These are phyloP conservation scores for Keithomyces neogunnii DNA, from an alignment of 2,329 filamentous ascomycete genomes.

Conservation along the genomic window DNA sequence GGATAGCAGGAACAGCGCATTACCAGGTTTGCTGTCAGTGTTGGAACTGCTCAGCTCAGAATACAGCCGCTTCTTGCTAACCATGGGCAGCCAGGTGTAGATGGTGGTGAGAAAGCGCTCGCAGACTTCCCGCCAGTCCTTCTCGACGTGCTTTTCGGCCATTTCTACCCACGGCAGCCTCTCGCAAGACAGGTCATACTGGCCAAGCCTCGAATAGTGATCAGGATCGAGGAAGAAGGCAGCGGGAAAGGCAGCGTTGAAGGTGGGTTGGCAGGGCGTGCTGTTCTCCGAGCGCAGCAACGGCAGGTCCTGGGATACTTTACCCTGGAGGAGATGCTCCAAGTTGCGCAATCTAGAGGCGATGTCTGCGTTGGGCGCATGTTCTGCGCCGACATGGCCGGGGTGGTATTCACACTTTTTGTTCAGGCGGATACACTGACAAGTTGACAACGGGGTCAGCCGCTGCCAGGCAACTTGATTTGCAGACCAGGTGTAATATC, in stretches of 20 bases:
- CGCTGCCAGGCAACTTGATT: too few relatives aligned
- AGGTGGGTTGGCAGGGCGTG: not conserved
- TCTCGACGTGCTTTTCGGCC: not conserved
- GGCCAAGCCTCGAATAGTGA: constrained; percentile 1
- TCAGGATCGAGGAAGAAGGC: constrained; percentile 11
- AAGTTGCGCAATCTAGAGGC: not conserved
- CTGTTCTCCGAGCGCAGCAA: not conserved
- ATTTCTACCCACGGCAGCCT: constrained; percentile 2
- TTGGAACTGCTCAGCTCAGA: not conserved
- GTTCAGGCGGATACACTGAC: constrained; percentile 4
- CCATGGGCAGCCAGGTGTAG: constrained; percentile 11
- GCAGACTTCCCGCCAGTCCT: not conserved
- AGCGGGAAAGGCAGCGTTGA: constrained; percentile 1
- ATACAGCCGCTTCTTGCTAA: constrained; percentile 12
- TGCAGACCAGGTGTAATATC: not conserved
- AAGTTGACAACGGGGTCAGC: too few relatives aligned
- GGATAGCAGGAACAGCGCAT: constrained; percentile 10
- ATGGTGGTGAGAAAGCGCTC: constrained; percentile 8
- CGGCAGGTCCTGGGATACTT: not conserved
- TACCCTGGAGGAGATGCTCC: not conserved
- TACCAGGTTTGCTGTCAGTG: not conserved
- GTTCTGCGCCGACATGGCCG: not conserved
- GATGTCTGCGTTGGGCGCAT: not conserved
- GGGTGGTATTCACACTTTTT: constrained; percentile 4
- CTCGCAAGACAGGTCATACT: not conserved